Base-by-base conservation (phyloP, 352 stramenopile species). In the Albugo candida region DNA sequence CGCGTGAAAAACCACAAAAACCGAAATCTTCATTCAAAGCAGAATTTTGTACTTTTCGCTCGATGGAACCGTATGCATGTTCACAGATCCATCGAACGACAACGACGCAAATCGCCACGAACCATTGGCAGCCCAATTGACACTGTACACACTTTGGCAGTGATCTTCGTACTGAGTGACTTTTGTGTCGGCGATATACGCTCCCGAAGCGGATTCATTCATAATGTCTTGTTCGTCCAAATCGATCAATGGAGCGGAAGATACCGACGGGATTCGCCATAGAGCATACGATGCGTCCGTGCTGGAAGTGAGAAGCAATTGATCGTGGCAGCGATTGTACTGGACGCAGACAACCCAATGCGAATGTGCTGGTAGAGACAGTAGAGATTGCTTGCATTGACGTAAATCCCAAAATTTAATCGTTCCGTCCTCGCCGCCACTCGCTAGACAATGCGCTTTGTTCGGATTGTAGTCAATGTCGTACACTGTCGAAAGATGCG, bases 11-110 rank as follows among this genome's bases (percentile, higher is more conserved):
- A n/a, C n/a, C n/a, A n/a, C n/a, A n/a, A n/a, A n/a, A n/a, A n/a
- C n/a, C n/a, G n/a, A n/a, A n/a, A n/a, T n/a, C n/a, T n/a, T n/a
- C n/a, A n/a, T n/a, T n/a, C n/a, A 98, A 19, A 99, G 59, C 50
- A 99, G 67, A 63, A 99, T 99, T 57, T 98, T 98, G 67, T 99
- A 99, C 61, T 99, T 99, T 64, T 98, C 95, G 6, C 95, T 96
- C 13, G 87, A 97, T 27, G 94, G 94, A 27, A 99, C 95, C 55
- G 97, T 79, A 66, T 97, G 93, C 13, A 98, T 60, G 24, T 92
- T 79, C 36, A 98, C 67, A 36, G 84, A 79, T 8, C 95, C 95
- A 63, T 98, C 93, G 63, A 92, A 97, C 21, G 84, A 97, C 12
- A 97, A 61, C 1, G 87, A 96, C 21, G 78, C 81, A 56, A 97